Conservation (phyloP, 2,329 filamentous ascomycete genomes). For the Pseudogymnoascus sp. region DNA sequence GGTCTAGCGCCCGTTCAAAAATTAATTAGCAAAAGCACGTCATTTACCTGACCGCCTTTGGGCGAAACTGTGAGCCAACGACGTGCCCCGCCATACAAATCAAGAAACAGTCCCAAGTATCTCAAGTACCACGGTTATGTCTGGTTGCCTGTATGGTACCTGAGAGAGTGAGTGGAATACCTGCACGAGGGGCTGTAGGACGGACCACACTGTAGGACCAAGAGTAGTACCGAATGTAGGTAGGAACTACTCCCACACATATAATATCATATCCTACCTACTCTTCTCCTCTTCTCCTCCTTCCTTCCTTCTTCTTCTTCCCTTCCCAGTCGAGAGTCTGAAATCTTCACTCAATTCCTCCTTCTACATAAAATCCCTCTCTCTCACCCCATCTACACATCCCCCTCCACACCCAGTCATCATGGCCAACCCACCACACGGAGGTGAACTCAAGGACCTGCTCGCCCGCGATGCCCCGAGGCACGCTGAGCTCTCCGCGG, state of each 20-base stretch:
- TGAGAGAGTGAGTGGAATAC: neutral
- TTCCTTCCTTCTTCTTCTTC: neutral
- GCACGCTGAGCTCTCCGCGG: conserved; percentile 67
- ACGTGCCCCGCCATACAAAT: neutral
- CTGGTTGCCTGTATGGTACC: neutral
- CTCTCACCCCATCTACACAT: neutral
- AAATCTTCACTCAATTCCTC: neutral
- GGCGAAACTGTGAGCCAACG: neutral
- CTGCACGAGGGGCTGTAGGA: neutral
- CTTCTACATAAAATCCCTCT: neutral
- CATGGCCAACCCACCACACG: conserved; percentile 69
- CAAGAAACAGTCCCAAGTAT: neutral
- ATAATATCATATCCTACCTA: neutral
- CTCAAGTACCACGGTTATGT: neutral
- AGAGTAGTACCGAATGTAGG: neutral
- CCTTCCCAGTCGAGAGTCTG: neutral
- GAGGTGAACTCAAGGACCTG: conserved; percentile 96
- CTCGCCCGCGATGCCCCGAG: conserved; percentile 83
- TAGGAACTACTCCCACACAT: neutral
- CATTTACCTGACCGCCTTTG: conserved; percentile 1
- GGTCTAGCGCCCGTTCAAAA: neutral
- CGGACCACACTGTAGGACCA: neutral
- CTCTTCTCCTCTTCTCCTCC: neutral
- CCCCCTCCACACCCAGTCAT: conserved; percentile 19
- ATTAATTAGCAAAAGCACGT: conserved; percentile 5